Conservation (phyloP, 192 early-diverging fungal species). For the Coemansia pectinata region DNA sequence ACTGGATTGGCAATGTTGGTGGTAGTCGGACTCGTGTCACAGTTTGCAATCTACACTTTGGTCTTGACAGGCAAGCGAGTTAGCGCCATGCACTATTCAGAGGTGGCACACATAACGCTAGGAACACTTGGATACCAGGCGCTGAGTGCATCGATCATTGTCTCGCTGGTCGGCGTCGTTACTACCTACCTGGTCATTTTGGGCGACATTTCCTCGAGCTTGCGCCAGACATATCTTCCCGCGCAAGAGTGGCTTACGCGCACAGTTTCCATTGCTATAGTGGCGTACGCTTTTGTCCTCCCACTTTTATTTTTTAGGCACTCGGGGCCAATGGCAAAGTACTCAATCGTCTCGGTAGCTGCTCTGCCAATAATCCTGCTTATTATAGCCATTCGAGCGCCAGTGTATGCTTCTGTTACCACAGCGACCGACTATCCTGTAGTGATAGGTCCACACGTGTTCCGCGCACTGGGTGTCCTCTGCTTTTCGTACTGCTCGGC, state of each 20-base stretch:
- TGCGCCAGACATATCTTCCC: conserved; percentile 26
- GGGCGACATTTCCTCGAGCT: conserved; percentile 25
- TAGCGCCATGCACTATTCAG: conserved; percentile 58
- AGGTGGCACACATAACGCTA: conserved; percentile 54
- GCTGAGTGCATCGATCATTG: conserved; percentile 59
- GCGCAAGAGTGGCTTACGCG: conserved; percentile 11
- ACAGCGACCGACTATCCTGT: neutral
- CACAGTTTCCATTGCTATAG: conserved; percentile 5
- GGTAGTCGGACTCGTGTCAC: conserved; percentile 54
- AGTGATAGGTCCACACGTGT: conserved; percentile 58
- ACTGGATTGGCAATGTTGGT: conserved; percentile 58
- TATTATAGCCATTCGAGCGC: conserved; percentile 57
- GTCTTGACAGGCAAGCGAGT: conserved; percentile 57
- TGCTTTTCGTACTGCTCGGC: conserved; percentile 65
- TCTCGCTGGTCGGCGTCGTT: conserved; percentile 58
- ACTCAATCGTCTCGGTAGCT: conserved; percentile 60
- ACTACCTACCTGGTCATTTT: conserved; percentile 40
- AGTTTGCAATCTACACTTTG: conserved; percentile 59
- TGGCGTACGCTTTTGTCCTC: conserved; percentile 36
- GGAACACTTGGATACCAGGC: conserved; percentile 59
- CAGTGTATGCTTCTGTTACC: conserved; percentile 37
- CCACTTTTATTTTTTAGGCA: conserved; percentile 63
- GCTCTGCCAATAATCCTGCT: conserved; percentile 63
- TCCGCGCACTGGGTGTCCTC: conserved; percentile 64
- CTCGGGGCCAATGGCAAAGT: conserved; percentile 59